These are phyloP conservation scores for Falciphora oryzae DNA, from an alignment of 2,329 filamentous ascomycete genomes.

Conservation along the genomic window DNA sequence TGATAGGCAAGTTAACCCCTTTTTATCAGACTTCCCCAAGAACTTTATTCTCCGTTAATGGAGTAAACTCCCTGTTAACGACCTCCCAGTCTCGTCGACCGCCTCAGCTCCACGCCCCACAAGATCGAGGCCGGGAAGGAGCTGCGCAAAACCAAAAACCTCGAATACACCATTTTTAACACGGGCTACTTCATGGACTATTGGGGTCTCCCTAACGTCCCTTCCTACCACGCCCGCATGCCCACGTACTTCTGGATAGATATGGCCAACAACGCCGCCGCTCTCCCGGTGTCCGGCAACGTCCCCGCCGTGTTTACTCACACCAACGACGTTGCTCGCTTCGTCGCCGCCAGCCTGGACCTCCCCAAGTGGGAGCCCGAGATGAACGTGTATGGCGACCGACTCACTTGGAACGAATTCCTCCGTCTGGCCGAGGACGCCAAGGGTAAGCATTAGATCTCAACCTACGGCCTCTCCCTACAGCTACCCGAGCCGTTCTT, in stretches of 20 bases:
- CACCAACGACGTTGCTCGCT: conserved; percentile 38
- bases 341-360: conserved; percentile 31
- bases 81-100: conserved; percentile 2
- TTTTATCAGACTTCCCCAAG: too few relatives aligned
- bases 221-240: conserved; percentile 33
- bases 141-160: conserved; percentile 20
- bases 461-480: neutral
- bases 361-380: conserved; percentile 33
- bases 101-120: neutral
- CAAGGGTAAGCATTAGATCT: conserved; percentile 22
- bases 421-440: conserved; percentile 29
- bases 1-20: neutral
- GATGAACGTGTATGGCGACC: conserved; percentile 27
- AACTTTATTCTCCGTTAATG: too few relatives aligned
- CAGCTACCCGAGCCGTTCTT: neutral
- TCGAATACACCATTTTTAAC: conserved; percentile 32
- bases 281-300: conserved; percentile 43
- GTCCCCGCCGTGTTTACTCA: conserved; percentile 39
- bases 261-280: conserved; percentile 35
- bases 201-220: conserved; percentile 31
- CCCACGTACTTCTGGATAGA: conserved; percentile 26
- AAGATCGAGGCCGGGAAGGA: neutral
- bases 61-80: conserved; percentile 6
- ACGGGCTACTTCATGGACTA: conserved; percentile 42
- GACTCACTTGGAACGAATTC: conserved; percentile 31